Percentiles rank a stretch among this genome's conserved stretches.
Conservation (phyloP, 2,329 filamentous ascomycete species). For the Alternaria novae-zelandiae region DNA sequence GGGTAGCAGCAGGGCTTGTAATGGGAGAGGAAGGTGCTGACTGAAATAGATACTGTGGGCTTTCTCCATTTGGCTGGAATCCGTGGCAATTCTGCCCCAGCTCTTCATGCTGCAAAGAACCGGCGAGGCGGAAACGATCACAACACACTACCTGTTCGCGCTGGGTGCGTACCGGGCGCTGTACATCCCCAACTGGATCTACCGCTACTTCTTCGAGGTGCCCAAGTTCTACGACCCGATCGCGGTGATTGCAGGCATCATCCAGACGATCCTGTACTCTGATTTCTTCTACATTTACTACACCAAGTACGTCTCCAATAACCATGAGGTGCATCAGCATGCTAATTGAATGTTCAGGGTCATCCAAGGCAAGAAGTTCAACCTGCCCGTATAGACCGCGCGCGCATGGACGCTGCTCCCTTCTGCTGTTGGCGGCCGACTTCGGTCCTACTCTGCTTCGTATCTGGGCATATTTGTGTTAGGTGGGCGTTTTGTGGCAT, state of each 20-base stretch:
- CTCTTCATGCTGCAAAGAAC: slow-evolving; percentile 98
- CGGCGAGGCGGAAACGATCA: slow-evolving; percentile 98
- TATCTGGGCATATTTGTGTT: slow-evolving; percentile 7
- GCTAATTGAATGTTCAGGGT: slow-evolving; percentile 46
- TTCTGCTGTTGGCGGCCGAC: slow-evolving; percentile 8
- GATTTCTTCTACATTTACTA: slow-evolving; percentile 99
- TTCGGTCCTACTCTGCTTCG: slow-evolving; percentile 8
- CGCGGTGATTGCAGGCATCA: slow-evolving; percentile 82
- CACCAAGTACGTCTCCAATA: slow-evolving; percentile 70
- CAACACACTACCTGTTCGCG: slow-evolving; percentile 95
- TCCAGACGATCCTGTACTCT: slow-evolving; percentile 95
- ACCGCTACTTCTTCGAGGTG: slow-evolving; percentile 80
- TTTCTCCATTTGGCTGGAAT: slow-evolving; percentile 97
- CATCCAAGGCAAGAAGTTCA: slow-evolving; percentile 62
- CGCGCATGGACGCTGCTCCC: neutral
- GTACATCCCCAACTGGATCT: slow-evolving; percentile 99
- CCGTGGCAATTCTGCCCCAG: slow-evolving; percentile 94
- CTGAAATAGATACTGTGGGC: slow-evolving; percentile 83
- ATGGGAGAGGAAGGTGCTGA: slow-evolving; percentile 13
- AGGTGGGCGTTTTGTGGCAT: slow-evolving; percentile 11
- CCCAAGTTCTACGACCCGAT: slow-evolving; percentile 78
- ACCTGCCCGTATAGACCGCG: slow-evolving; percentile 55
- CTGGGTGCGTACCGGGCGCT: slow-evolving; percentile 88
- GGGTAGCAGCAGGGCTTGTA: neutral
- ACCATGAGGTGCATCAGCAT: neutral